A percentile compares a stretch with the other conserved stretches of the same genome.
Evolutionary conservation across 495 filamentous ascomycete genomes (phyloP).

Genomic region (Pseudotulostoma volvatum): DNA sequence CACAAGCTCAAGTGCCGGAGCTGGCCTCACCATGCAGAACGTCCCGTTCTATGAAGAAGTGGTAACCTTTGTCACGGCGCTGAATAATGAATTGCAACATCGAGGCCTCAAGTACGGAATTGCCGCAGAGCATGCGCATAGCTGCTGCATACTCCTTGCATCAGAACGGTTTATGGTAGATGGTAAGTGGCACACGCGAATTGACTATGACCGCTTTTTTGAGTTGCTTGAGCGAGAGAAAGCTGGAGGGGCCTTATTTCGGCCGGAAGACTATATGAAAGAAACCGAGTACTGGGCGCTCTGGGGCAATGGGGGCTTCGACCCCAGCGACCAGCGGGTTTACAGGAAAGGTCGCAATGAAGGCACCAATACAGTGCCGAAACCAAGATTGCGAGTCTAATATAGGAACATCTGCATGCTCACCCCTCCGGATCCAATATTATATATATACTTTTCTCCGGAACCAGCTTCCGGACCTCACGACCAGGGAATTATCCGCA

Average conservation of each 20-base stretch:
- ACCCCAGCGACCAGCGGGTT: slow-evolving; percentile 72
- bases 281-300: slow-evolving; percentile 82
- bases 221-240: slow-evolving; percentile 52
- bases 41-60: slow-evolving; percentile 92
- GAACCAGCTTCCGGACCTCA: too few relatives aligned
- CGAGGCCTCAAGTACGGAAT: slow-evolving; percentile 72
- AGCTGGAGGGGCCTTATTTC: slow-evolving; percentile 44
- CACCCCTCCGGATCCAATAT: too few relatives aligned
- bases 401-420: too few relatives aligned
- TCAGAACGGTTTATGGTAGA: slow-evolving; percentile 54
- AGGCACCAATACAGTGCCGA: too few relatives aligned
- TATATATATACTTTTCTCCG: too few relatives aligned
- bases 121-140: slow-evolving; percentile 86
- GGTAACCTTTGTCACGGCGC: slow-evolving; percentile 54
- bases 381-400: too few relatives aligned
- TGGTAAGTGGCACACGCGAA: slow-evolving; percentile 77
- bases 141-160: slow-evolving; percentile 78
- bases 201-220: slow-evolving; percentile 84
- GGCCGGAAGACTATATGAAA: slow-evolving; percentile 80
- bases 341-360: slow-evolving; percentile 46
- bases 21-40: slow-evolving; percentile 85
- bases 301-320: slow-evolving; percentile 90
- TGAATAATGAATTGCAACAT: slow-evolving; percentile 46
- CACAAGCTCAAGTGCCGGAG: slow-evolving; percentile 60
- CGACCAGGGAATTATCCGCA: too few relatives aligned